Evolutionary conservation across 2,329 filamentous ascomycete genomes (phyloP).

Genomic region (Neopestalotiopsis sp.): DNA sequence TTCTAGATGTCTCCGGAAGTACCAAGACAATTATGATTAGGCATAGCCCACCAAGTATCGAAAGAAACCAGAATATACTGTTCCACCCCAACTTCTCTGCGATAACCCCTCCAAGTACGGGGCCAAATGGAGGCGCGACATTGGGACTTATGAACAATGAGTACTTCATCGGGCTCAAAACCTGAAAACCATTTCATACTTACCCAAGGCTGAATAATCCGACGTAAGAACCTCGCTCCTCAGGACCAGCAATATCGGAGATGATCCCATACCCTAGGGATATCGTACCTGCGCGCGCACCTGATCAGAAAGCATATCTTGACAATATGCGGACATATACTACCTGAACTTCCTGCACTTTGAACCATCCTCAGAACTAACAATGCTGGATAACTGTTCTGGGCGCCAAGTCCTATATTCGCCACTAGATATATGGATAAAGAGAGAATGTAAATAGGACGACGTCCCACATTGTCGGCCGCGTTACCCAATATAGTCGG

Average conservation of each 20-base stretch:
- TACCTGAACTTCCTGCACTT: constrained; percentile 22
- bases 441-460: constrained; percentile 13
- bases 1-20: constrained; percentile 40
- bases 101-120: constrained; percentile 54
- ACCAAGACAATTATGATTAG: constrained; percentile 44
- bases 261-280: constrained; percentile 54
- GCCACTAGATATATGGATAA: constrained; percentile 21
- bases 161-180: neutral
- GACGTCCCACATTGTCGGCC: constrained; percentile 21
- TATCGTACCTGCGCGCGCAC: constrained; percentile 23
- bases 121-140: constrained; percentile 39
- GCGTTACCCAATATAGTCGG: constrained; percentile 19
- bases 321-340: neutral
- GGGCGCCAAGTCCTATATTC: constrained; percentile 23
- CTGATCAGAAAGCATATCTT: neutral
- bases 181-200: constrained; percentile 23
- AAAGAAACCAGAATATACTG: constrained; percentile 55
- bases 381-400: constrained; percentile 17
- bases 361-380: constrained; percentile 24
- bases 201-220: constrained; percentile 43
- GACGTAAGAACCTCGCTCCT: constrained; percentile 58
- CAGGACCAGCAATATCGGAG: constrained; percentile 54
- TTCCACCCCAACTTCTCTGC: constrained; percentile 53
- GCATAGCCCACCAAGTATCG: constrained; percentile 40
- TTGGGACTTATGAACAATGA: constrained; percentile 32